Evolutionary conservation across 176 grass and related monocot species (phyloP), one percentile per base, ranked within the genome.

Genomic region (Leersia perrieri): DNA sequence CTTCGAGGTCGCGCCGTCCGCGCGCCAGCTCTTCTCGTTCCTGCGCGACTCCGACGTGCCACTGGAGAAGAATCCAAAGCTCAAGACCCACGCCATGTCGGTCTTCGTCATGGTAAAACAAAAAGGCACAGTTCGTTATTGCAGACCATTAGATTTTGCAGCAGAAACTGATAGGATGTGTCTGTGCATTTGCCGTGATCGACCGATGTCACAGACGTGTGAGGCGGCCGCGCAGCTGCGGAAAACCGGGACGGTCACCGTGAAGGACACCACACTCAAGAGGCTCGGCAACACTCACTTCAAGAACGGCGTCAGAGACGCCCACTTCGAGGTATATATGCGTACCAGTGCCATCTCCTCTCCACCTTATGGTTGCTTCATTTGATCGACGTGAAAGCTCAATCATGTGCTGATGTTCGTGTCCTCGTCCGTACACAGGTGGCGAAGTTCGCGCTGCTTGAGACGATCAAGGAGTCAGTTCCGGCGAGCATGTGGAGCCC

Each of bases 1-100:
- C 31, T 99, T 99, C 4, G 96, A 95, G 82, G 90, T 99, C 27
- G 90, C 90, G 28, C 96, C 96, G 40, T 99, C 96, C 35, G 88
- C 86, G 20, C 80, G 33, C 36, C 47, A 86, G 28, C 81, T 95
- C 76, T 99, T 99, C 88, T 79, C 96, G 40, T 99, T 91, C 82
- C 87, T 95, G 22, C 92, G 89, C 31, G 30, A 91, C 83, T 92
- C 92, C 30, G 86, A 92, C 25, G 88, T 82, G 68, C 96, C 92
- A 27, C 63, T 91, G 25, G 90, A 95, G 4, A 93, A 87, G 72
- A 95, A 99, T 82, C 88, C 90, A 12, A 99, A 95, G 82, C 92
- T 99, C 79, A 99, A 95, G 81, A 30, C 84, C 33, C 96, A 99
- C 61, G 90, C 90, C 74, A 82, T 95, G 82, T 80, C 92, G 63